Evolutionary conservation across 768 basidiomycete species (phyloP).

Genomic region (Termitomyces sp.): DNA sequence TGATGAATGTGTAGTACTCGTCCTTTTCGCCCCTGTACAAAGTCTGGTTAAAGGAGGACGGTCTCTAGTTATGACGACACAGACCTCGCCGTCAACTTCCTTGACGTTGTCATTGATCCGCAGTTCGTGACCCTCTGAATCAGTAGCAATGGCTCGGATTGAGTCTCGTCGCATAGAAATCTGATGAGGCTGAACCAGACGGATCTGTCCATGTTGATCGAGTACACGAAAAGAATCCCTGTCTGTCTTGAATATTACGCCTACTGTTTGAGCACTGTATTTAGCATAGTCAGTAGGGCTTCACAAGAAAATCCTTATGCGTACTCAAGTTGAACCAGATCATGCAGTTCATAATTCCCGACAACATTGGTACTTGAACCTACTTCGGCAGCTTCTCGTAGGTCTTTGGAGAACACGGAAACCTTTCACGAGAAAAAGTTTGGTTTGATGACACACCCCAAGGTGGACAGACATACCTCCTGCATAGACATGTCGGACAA

Average conservation of each 20-base stretch:
- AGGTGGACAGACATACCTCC: conserved; percentile 52
- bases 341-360: conserved; percentile 93
- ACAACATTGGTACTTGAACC: conserved; percentile 87
- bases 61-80: conserved; percentile 14
- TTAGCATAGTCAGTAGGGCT: conserved; percentile 1
- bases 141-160: conserved; percentile 78
- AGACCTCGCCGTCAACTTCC: conserved; percentile 83
- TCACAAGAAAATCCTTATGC: conserved; percentile 23
- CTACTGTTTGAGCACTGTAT: conserved; percentile 82
- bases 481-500: conserved; percentile 96
- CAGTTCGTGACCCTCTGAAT: conserved; percentile 84
- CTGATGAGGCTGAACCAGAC: conserved; percentile 88
- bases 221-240: conserved; percentile 93
- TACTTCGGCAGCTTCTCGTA: conserved; percentile 95
- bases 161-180: conserved; percentile 89
- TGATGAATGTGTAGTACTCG: conserved; percentile 91
- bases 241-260: conserved; percentile 97
- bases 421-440: conserved; percentile 45
- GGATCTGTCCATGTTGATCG: conserved; percentile 89
- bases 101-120: conserved; percentile 88
- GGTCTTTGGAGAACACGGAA: conserved; percentile 94
- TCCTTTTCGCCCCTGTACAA: conserved; percentile 73
- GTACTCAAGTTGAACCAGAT: conserved; percentile 94
- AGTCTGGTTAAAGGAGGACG: conserved; percentile 2
- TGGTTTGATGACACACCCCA: not conserved